Evolutionary conservation across 192 early-diverging fungal species (phyloP).

Genomic region (Podila clonocystis): DNA sequence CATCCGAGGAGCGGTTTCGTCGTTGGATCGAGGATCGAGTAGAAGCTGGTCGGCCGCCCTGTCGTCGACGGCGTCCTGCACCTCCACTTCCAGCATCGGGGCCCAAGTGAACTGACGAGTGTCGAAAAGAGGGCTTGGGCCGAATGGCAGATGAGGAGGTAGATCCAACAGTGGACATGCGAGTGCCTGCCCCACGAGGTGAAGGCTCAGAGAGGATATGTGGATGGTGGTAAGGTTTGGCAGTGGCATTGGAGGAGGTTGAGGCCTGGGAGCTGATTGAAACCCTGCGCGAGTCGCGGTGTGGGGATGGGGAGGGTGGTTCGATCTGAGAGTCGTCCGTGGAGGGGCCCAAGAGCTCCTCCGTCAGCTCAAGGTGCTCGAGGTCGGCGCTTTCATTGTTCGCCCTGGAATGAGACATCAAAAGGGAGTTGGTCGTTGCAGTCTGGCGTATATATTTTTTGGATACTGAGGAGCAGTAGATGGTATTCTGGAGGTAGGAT

Average conservation of each 20-base stretch:
- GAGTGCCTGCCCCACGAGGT: slow-evolving; percentile 9
- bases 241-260: slow-evolving; percentile 26
- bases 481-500: background rate
- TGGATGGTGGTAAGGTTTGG: slow-evolving; percentile 20
- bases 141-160: slow-evolving; percentile 3
- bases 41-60: slow-evolving; percentile 20
- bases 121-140: slow-evolving; percentile 27
- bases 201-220: slow-evolving; percentile 5
- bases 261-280: slow-evolving; percentile 38
- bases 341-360: slow-evolving; percentile 10
- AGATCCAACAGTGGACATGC: slow-evolving; percentile 4
- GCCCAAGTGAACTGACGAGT: slow-evolving; percentile 26
- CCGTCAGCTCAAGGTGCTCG: slow-evolving; percentile 42
- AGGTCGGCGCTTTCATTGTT: slow-evolving; percentile 48
- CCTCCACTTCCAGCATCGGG: slow-evolving; percentile 2
- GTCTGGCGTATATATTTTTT: background rate
- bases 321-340: slow-evolving; percentile 9
- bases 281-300: slow-evolving; percentile 20
- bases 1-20: slow-evolving; percentile 37
- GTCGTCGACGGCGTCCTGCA: slow-evolving; percentile 19
- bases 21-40: slow-evolving; percentile 39
- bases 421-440: background rate
- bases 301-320: background rate
- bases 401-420: slow-evolving; percentile 49
- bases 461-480: background rate